phyloP scores from a whole-genome alignment of 345 rosid genomes.

The Hypericum androsaemum region DNA sequence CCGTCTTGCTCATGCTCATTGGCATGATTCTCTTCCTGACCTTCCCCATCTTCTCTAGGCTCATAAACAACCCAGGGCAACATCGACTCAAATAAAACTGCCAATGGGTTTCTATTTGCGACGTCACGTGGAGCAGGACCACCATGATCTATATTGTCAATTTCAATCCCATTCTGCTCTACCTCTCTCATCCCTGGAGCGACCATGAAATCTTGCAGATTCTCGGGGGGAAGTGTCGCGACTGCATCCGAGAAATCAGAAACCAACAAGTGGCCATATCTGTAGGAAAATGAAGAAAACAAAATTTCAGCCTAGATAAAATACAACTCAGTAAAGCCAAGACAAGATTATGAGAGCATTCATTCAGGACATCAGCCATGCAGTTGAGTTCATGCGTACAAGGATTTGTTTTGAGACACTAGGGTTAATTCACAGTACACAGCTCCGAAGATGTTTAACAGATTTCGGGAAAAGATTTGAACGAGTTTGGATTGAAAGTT shows the following conservation, averaged over 20 bases:
- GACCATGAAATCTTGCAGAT: constrained; percentile 65
- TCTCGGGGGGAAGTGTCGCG: constrained; percentile 71
- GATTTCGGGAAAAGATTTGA: too few relatives aligned
- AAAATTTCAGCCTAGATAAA: too few relatives aligned
- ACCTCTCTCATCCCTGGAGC: constrained; percentile 44
- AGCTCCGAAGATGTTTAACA: too few relatives aligned
- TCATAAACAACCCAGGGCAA: constrained; percentile 70
- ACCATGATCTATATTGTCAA: constrained; percentile 26
- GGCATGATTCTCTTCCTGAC: constrained; percentile 28
- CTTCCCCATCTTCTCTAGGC: constrained; percentile 27
- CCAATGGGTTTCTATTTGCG: constrained; percentile 47
- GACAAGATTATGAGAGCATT: too few relatives aligned
- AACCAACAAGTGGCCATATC: constrained; percentile 56
- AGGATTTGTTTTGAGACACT: too few relatives aligned
- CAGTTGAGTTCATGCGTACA: too few relatives aligned
- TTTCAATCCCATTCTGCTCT: constrained; percentile 24
- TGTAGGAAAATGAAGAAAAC: constrained; percentile 3
- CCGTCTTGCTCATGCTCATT: constrained; percentile 28
- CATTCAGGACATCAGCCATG: too few relatives aligned
- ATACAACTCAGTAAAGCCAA: too few relatives aligned
- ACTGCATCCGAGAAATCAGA: constrained; percentile 70
- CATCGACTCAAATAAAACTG: constrained; percentile 62
- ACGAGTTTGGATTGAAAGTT: too few relatives aligned
- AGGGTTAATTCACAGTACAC: too few relatives aligned
- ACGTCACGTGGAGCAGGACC: constrained; percentile 35